phyloP scores from a whole-genome alignment of 306 rosid genomes.

The Prunus kanzakura region DNA sequence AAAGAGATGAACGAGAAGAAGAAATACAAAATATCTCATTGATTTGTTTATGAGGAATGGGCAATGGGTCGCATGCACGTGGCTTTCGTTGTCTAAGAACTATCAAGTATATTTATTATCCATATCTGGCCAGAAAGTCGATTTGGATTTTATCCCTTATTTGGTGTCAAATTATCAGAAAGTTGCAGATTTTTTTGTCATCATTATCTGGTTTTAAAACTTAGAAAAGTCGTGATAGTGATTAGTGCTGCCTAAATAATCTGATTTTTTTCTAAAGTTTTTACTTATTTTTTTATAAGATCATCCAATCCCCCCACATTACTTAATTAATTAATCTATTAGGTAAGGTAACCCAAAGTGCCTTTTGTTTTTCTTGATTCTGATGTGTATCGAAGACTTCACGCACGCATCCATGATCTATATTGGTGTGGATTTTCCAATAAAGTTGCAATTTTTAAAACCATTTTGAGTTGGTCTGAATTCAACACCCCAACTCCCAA shows the following conservation, averaged over 20 bases:
- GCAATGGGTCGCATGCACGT: not conserved
- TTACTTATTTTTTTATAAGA: not conserved
- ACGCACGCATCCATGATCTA: not conserved
- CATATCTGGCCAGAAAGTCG: not conserved
- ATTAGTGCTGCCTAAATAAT: not conserved
- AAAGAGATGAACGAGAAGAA: not conserved
- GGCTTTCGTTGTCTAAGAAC: not conserved
- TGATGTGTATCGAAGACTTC: constrained; percentile 2
- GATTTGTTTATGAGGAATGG: not conserved
- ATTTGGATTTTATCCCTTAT: not conserved
- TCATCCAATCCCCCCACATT: not conserved
- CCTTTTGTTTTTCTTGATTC: not conserved
- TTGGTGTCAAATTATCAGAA: not conserved
- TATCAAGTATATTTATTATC: not conserved
- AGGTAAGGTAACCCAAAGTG: not conserved
- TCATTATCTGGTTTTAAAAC: not conserved
- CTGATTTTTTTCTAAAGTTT: not conserved
- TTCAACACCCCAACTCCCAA: not conserved
- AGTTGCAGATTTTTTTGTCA: not conserved
- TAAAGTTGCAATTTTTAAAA: constrained; percentile 1
- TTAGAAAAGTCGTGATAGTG: not conserved
- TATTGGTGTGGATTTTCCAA: constrained; percentile 3
- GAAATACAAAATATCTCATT: not conserved
- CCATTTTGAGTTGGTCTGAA: not conserved
- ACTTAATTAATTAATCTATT: too few relatives aligned